These are phyloP conservation scores for Marchantia paleacea DNA, from an alignment of 225 moss, liverwort and hornwort genomes.

Conservation along the genomic window DNA sequence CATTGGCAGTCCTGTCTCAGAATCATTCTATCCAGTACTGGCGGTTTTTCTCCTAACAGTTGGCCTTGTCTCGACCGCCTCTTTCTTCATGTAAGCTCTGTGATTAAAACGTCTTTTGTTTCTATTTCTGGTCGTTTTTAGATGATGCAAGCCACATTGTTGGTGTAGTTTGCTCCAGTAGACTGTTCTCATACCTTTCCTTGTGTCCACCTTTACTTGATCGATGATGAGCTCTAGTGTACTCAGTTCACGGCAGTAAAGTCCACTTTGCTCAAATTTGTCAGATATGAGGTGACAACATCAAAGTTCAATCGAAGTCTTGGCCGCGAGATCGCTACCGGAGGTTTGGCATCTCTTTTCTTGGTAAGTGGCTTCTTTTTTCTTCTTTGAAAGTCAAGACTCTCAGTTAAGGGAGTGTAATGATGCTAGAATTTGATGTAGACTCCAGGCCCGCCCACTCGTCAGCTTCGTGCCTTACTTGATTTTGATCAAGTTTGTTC, in stretches of 20 bases:
- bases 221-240: background rate
- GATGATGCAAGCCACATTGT: background rate
- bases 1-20: conserved; percentile 76
- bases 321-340: conserved; percentile 70
- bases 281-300: conserved; percentile 90
- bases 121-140: background rate
- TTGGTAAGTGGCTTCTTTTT: conserved; percentile 44
- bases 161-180: background rate
- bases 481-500: background rate
- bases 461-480: too few species aligned
- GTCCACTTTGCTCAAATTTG: conserved; percentile 22
- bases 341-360: conserved; percentile 80
- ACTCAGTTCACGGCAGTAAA: background rate
- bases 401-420: too few species aligned
- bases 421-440: background rate
- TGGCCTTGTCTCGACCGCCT: conserved; percentile 75
- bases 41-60: conserved; percentile 72
- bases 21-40: conserved; percentile 73
- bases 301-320: conserved; percentile 87
- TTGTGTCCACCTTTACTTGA: background rate
- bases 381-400: background rate
- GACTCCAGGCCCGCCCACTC: background rate
- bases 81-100: conserved; percentile 79
- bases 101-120: background rate
- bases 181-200: background rate